Evolutionary conservation across 768 basidiomycete genomes (phyloP), one percentile per base, ranked within the genome.

Genomic region (Trametes villosa): DNA sequence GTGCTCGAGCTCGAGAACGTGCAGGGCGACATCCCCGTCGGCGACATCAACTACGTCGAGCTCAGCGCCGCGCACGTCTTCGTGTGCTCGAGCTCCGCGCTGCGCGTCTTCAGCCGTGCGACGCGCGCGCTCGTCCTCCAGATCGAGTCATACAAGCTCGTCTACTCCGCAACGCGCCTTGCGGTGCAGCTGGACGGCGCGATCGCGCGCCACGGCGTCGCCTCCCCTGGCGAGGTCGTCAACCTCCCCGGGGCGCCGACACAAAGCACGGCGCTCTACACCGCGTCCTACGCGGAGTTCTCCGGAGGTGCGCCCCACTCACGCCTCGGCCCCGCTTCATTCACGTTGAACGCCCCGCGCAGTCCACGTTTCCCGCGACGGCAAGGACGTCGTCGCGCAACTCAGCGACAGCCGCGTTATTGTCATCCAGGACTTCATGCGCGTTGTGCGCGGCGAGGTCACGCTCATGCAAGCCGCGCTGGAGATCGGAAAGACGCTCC

Each of bases 11-110:
- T 89, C 33, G 60, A 74, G 4, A 71, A 76, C 30, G 76, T 78
- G 2, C 79, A 82, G 59, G 53, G 47, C 4, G 53, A 48, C 34
- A 17, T 26, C 29, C 2, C 42, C 9, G 71, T 82, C 18, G 81
- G 77, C 3, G 63, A 72, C 12, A 78, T 89, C 55, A 76, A 76
- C 53, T 91, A 91, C 62, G 88, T 91, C 33, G 91, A 92, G 65
- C 72, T 92, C 56, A 81, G 79, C 54, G 74, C 77, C 44, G 71
- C 74, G 9, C 82, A 88, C 67, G 81, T 84, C 0, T 85, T 92
- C 65, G 71, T 92, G 27, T 88, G 86, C 48, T 83, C 83, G 6
- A 67, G 68, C 1, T 63, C 66, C 20, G 71, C 76, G 9, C 67
- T 92, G 34, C 78, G 85, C 9, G 76, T 87, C 9, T 90, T 85